Evolutionary conservation across 306 rosid species (phyloP), one percentile per base, ranked within the genome.

Genomic region (Vigna angularis): DNA sequence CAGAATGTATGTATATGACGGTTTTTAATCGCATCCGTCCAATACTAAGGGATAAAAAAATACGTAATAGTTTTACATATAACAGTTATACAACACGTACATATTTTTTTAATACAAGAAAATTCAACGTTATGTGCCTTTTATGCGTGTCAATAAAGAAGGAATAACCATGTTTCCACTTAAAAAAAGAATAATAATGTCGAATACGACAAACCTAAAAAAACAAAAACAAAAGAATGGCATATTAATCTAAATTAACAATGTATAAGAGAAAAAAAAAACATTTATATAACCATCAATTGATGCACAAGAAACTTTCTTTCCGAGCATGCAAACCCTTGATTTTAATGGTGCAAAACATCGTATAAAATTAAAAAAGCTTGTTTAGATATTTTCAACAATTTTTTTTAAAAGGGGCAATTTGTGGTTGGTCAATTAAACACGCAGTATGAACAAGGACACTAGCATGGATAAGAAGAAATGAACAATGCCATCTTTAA

Each of bases 91-190:
- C 18, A n/a, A 28, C 36, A 28, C 10, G 32, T n/a, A 67, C n/a
- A 28, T 15, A 26, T 28, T 70, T 9, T 70, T 70, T 51, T n/a
- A 70, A 49, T 49, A 70, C 51, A 32, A 28, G 28, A 30, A 71
- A 3, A 51, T 51, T 71, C 20, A 71, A 71, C 49, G 49, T 53
- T 52, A 32, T 11, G 17, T 48, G 28, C 58, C 62, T 68, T 68
- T 24, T 32, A 71, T 73, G 24, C 56, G 56, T 57, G 68, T 73
- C 44, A 57, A 73, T 42, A 73, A 73, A 57, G 56, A 57, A 42
- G 56, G 28, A 57, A 73, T 55, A 56, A 72, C 77, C 40, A 20
- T 72, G 26, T 24, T 38, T 72, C 66, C 77, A 72, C 53, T 36
- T 52, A 18, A 52, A 42, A 72, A 72, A 72, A 13, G 50, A 72